Conservation (phyloP, 1,284 basidiomycete genomes). For the Quambalaria eucalypti region DNA sequence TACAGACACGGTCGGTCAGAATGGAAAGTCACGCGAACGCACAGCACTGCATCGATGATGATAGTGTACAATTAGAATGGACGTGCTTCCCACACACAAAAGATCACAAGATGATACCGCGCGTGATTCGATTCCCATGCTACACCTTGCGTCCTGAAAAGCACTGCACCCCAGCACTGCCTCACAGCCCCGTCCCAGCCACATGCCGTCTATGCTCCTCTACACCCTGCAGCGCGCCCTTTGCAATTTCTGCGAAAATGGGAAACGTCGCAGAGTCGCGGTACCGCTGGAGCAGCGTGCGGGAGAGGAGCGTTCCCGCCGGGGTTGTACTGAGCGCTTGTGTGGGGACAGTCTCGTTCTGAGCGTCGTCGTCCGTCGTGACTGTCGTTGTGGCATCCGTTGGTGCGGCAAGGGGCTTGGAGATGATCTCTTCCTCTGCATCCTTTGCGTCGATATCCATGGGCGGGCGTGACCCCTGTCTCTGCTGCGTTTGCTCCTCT, state of each 20-base stretch:
- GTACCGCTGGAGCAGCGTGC: conserved; percentile 37
- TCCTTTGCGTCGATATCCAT: neutral
- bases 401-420: neutral
- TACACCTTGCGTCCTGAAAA: too few relatives aligned
- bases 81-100: too few relatives aligned
- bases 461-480: neutral
- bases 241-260: conserved; percentile 33
- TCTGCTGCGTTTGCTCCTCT: neutral
- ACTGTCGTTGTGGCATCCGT: neutral
- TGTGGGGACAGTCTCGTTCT: neutral
- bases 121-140: neutral
- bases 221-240: neutral
- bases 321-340: conserved; percentile 7
- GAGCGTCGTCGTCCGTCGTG: neutral
- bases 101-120: neutral
- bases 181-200: neutral
- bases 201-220: neutral
- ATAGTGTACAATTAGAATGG: neutral
- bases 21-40: too few relatives aligned
- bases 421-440: neutral
- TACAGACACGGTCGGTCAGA: too few relatives aligned
- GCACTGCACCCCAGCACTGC: too few relatives aligned
- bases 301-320: conserved; percentile 26
- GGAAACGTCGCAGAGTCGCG: conserved; percentile 35
- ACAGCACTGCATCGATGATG: neutral